Percentiles rank a stretch among this genome's conserved stretches.
Conservation (phyloP, 306 rosid genomes). For the Dalbergia oliveri region DNA sequence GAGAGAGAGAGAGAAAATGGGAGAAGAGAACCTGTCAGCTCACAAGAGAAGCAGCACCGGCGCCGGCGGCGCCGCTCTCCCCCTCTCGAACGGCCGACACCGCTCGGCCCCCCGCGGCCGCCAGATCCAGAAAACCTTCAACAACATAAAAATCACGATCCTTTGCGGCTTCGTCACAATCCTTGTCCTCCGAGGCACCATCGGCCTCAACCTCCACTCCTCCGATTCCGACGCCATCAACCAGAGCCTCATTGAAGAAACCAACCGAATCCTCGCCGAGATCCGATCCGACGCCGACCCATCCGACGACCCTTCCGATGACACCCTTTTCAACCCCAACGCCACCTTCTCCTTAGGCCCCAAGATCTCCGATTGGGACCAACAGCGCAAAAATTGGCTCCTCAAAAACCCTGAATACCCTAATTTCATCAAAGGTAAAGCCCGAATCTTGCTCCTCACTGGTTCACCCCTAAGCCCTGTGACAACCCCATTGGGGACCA, state of each 20-base stretch:
- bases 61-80: constrained; percentile 34
- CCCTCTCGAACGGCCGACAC: constrained; percentile 46
- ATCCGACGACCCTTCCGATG: constrained; percentile 61
- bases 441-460: constrained; percentile 83
- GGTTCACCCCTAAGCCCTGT: constrained; percentile 99
- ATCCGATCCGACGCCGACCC: constrained; percentile 92
- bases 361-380: constrained; percentile 76
- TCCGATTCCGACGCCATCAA: constrained; percentile 76
- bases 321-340: constrained; percentile 54
- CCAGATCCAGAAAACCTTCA: constrained; percentile 89
- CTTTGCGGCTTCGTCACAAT: constrained; percentile 97
- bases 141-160: constrained; percentile 89
- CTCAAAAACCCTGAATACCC: constrained; percentile 76
- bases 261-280: constrained; percentile 91
- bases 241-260: constrained; percentile 79
- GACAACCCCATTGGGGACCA: constrained; percentile 97
- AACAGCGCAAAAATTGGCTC: constrained; percentile 71
- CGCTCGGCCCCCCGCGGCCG: constrained; percentile 76
- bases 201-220: constrained; percentile 76
- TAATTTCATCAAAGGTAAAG: constrained; percentile 67
- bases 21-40: constrained; percentile 58
- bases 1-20: constrained; percentile 50
- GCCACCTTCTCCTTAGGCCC: constrained; percentile 85
- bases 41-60: constrained; percentile 60
- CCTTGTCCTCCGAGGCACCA: constrained; percentile 96